These are phyloP conservation scores for Fusarium solani-melongenae DNA, from an alignment of 2,329 filamentous ascomycete species.

Conservation along the genomic window DNA sequence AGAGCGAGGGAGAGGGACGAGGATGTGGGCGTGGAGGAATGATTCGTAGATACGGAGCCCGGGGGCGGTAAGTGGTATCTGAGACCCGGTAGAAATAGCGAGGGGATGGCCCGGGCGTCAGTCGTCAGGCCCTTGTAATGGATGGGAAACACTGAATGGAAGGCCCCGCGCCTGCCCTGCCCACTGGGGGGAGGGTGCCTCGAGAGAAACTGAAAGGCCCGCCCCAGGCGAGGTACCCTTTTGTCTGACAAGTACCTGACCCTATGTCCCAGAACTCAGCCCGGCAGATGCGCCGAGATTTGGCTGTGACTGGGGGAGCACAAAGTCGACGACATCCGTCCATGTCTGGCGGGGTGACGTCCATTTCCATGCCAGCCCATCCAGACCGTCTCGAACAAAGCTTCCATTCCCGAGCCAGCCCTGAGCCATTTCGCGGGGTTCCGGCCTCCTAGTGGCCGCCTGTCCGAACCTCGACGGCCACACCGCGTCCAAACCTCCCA, in stretches of 20 bases:
- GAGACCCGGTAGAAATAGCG: slow-evolving; percentile 23
- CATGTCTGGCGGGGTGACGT: slow-evolving; percentile 24
- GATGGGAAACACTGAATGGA: not conserved
- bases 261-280: slow-evolving; percentile 4
- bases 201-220: not conserved
- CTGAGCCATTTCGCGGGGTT: slow-evolving; percentile 32
- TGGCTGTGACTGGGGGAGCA: slow-evolving; percentile 14
- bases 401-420: slow-evolving; percentile 24
- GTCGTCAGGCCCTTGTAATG: slow-evolving; percentile 19
- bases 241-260: slow-evolving; percentile 33
- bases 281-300: slow-evolving; percentile 19
- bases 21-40: slow-evolving; percentile 45
- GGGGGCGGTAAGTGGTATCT: slow-evolving; percentile 29
- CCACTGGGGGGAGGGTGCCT: slow-evolving; percentile 6
- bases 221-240: slow-evolving; percentile 18
- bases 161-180: not conserved
- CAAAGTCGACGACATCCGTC: not conserved
- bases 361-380: not conserved
- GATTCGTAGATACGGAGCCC: slow-evolving; percentile 45
- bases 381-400: not conserved
- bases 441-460: slow-evolving; percentile 31
- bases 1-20: slow-evolving; percentile 32
- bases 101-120: slow-evolving; percentile 29
- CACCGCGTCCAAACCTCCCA: slow-evolving; percentile 24
- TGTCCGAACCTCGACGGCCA: slow-evolving; percentile 9